Conservation (phyloP, 208 protist species). For the Angomonas deanei region DNA sequence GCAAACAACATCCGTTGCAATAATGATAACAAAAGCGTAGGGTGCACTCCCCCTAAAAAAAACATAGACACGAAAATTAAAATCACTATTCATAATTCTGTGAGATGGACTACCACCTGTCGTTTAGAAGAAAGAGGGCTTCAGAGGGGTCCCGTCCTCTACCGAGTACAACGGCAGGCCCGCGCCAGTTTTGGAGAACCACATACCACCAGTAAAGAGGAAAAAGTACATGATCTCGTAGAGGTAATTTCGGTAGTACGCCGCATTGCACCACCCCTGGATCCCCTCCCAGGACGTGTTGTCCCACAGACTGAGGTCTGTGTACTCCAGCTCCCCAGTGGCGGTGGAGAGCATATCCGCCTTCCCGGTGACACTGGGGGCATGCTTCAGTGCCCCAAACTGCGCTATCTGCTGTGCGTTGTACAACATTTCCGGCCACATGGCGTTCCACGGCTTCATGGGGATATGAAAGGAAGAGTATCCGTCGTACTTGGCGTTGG, state of each 20-base stretch:
- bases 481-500: constrained; percentile 50
- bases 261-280: constrained; percentile 55
- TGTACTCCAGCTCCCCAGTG: constrained; percentile 20
- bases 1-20: no score
- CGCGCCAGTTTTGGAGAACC: constrained; percentile 76
- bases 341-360: neutral
- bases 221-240: constrained; percentile 87
- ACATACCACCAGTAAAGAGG: constrained; percentile 60
- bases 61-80: no score
- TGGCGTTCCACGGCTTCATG: constrained; percentile 79
- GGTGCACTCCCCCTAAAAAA: neutral
- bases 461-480: constrained; percentile 80
- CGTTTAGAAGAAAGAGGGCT: neutral
- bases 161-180: constrained; percentile 42
- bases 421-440: constrained; percentile 83
- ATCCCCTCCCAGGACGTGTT: constrained; percentile 59
- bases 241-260: constrained; percentile 49
- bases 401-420: constrained; percentile 8
- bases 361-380: neutral
- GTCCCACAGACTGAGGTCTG: constrained; percentile 67
- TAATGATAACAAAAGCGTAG: neutral
- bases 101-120: neutral
- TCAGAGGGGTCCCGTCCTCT: constrained; percentile 23
- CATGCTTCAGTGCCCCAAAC: neutral
- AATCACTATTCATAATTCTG: no score